Base-by-base conservation (phyloP, 345 rosid species). In the Microcos paniculata region DNA sequence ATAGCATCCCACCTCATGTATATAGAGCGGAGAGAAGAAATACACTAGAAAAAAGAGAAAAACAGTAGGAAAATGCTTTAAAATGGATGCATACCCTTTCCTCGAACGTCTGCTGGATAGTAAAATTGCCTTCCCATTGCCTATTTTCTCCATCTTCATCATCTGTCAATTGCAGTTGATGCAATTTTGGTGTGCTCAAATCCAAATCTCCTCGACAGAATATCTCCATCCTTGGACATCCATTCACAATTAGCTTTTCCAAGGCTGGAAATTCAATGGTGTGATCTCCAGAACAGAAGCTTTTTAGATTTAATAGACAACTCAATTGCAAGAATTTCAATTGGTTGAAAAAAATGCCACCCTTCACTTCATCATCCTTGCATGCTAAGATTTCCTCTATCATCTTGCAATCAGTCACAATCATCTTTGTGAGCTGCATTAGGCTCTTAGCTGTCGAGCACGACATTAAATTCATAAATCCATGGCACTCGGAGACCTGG, bases 131-230 rank as follows among this genome's bases (percentile, higher is more conserved):
- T n/a, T n/a, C n/a, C n/a, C n/a, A n/a, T n/a, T n/a, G n/a, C n/a
- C n/a, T n/a, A n/a, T n/a, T n/a, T n/a, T n/a, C n/a, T 33, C 16
- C 8, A 16, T 18, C 8, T 49, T 4, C 28, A 0, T 7, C 26
- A 64, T 65, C 70, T 21, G 13, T 26, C 14, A 38, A 18, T 35
- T 31, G 46, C 21, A 79, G 35, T 52, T 11, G 61, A 48, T 52
- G 7, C 15, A 79, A 42, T 12, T 43, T 79, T 72, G 77, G 77
- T 24, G 72, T 67, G 58, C 38, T 79, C n/a, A n/a, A n/a, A n/a
- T n/a, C n/a, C n/a, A n/a, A n/a, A n/a, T n/a, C n/a, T n/a, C n/a
- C n/a, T n/a, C n/a, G n/a, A n/a, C n/a, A n/a, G n/a, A n/a, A n/a
- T n/a, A n/a, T n/a, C n/a, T n/a, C n/a, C n/a, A n/a, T n/a, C n/a